Evolutionary conservation across 176 grass and related monocot species (phyloP), one percentile per base, ranked within the genome.

Genomic region (Carex parvula): DNA sequence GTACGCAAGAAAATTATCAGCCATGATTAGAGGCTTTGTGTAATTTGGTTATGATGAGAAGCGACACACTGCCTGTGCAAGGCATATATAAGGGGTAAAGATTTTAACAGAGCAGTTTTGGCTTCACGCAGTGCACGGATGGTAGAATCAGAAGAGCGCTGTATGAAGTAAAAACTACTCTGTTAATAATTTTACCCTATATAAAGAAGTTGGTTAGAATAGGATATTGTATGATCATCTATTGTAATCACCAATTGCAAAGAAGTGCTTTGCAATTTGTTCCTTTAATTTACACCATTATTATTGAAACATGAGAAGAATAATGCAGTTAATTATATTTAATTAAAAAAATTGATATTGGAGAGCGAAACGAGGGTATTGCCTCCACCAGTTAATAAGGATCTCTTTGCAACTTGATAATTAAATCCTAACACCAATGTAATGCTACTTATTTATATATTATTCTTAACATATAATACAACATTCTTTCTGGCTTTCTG

Each of bases 1-100:
- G 87, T 94, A 94, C 54, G 92, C 88, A 48, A 20, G 1, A 18
- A 22, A 64, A 63, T 20, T 81, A 54, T 66, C 6, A 22, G 37
- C 80, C 80, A 82, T 82, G 54, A 80, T 54, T 85, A 76, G 29
- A 32, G 78, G 75, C 56, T 37, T 37, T 55, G 21, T 26, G 37
- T 33, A 80, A 69, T 46, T 88, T 48, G 24, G 15, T 30, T 78
- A 85, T 77, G 33, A 79, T 68, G 84, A 76, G 39, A 87, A 64
- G 44, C 18, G 5, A 21, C 21, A 16, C 15, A 32, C 79, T 86
- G 37, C 56, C 60, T 39, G 61, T 17, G 20, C 60, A 46, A 4
- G 9, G 70, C 4, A 58, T n/a, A 50, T 44, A 44, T 44, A 44
- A 44, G 42, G 42, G 42, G 42, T 44, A 8, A 8, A 44, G 42